Base-by-base conservation (phyloP, 2,329 filamentous ascomycete genomes). In the Phialocephala subalpina region DNA sequence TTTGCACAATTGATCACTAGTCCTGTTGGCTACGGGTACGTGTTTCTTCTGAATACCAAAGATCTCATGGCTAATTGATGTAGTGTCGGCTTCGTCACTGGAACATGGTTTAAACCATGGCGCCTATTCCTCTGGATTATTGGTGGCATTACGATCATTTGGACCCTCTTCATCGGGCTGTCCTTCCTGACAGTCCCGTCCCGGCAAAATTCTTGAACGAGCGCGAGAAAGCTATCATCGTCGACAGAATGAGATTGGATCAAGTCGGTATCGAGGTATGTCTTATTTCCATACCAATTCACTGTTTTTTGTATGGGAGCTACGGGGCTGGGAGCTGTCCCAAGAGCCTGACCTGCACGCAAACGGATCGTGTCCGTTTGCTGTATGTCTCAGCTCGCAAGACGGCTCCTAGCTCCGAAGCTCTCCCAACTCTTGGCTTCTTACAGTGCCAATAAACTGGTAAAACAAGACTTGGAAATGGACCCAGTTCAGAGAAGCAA, bases 221-320 rank as follows among this genome's bases (percentile, higher is more conserved):
- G 8, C 45, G 45, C 8, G 18, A 49, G 45, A 49, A 49, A 18
- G 45, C 45, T 25, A 49, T 49, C n/a, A 25, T 49, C n/a, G 45
- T 49, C 22, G 45, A 49, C 16, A 49, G 22, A 18, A n/a, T 49
- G 45, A 49, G 45, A 20, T 7, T 18, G 8, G 45, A 49, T 49
- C 45, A 49, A 18, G n/a, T 25, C n/a, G 45, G 45, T 49, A 49
- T 49, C 22, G 45, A 49, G n/a, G n/a, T n/a, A n/a, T n/a, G n/a
- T n/a, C n/a, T n/a, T n/a, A n/a, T n/a, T n/a, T n/a, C n/a, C n/a
- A n/a, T n/a, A n/a, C n/a, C n/a, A n/a, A n/a, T n/a, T n/a, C n/a
- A n/a, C n/a, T n/a, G n/a, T n/a, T n/a, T n/a, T n/a, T n/a, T n/a
- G n/a, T n/a, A n/a, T n/a, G n/a, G n/a, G n/a, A n/a, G n/a, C n/a